Percentiles rank a stretch among this genome's conserved stretches.
Evolutionary conservation across 2,329 filamentous ascomycete species (phyloP).

Genomic region (Venturia pyrina): DNA sequence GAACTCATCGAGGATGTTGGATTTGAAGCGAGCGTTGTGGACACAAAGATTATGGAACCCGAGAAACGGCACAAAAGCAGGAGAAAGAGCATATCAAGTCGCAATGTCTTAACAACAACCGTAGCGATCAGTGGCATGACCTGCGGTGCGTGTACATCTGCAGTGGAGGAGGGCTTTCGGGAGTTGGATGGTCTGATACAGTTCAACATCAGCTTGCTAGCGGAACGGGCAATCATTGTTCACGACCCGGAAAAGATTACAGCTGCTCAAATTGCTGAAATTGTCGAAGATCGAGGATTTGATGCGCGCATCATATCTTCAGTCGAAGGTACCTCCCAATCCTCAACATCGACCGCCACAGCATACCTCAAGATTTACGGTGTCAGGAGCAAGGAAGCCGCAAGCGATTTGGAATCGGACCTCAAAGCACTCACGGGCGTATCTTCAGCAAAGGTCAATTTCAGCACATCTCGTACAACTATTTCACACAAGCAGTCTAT

Average conservation of each 20-base stretch:
- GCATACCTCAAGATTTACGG: constrained; percentile 81
- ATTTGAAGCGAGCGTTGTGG: constrained; percentile 70
- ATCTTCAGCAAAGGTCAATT: constrained; percentile 60
- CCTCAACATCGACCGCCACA: constrained; percentile 47
- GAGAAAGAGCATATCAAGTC: constrained; percentile 32
- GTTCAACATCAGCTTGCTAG: constrained; percentile 91
- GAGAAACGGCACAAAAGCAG: constrained; percentile 21
- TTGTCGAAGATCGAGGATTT: constrained; percentile 84
- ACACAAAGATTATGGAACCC: constrained; percentile 45
- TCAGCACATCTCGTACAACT: constrained; percentile 62
- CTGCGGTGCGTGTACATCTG: constrained; percentile 90
- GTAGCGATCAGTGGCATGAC: constrained; percentile 95
- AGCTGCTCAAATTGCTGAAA: constrained; percentile 64
- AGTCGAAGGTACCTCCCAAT: constrained; percentile 47
- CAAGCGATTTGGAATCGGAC: constrained; percentile 58
- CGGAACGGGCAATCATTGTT: constrained; percentile 79
- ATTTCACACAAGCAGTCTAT: constrained; percentile 62
- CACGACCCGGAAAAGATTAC: constrained; percentile 67
- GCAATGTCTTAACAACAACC: constrained; percentile 57
- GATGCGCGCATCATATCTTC: constrained; percentile 77
- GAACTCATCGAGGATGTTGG: constrained; percentile 58
- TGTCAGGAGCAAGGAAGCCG: constrained; percentile 59
- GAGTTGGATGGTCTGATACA: constrained; percentile 67
- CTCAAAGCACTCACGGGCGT: constrained; percentile 61
- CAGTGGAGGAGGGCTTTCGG: constrained; percentile 74